Evolutionary conservation across 2,329 filamentous ascomycete genomes (phyloP).

Genomic region (Phaeosphaeriaceae sp.): DNA sequence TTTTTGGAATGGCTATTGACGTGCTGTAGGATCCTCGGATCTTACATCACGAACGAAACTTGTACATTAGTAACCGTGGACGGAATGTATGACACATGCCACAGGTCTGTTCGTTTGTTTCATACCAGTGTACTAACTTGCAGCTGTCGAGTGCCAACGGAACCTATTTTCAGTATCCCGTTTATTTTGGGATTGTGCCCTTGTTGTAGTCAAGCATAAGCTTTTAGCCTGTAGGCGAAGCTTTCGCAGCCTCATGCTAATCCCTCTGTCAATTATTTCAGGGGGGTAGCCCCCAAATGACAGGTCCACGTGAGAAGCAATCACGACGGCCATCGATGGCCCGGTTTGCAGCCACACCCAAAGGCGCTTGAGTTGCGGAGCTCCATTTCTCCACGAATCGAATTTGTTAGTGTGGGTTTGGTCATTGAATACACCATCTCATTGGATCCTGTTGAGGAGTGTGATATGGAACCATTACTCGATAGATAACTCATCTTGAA

Average conservation of each 20-base stretch:
- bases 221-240: slow-evolving; percentile 23
- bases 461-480: background rate
- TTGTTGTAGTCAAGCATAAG: slow-evolving; percentile 17
- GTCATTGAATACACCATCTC: background rate
- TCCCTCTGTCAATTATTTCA: background rate
- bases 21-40: slow-evolving; percentile 29
- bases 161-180: background rate
- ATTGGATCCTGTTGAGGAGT: background rate
- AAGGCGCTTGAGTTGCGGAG: slow-evolving; percentile 11
- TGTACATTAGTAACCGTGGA: slow-evolving; percentile 12
- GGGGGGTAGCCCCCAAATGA: background rate
- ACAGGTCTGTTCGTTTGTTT: slow-evolving; percentile 6
- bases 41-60: slow-evolving; percentile 15
- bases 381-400: slow-evolving; percentile 24
- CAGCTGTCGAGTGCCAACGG: background rate
- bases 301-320: slow-evolving; percentile 14
- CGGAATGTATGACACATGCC: background rate
- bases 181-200: background rate
- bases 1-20: slow-evolving; percentile 20
- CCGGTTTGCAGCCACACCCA: slow-evolving; percentile 17
- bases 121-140: background rate
- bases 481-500: slow-evolving; percentile 1
- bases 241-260: slow-evolving; percentile 10
- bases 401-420: slow-evolving; percentile 16
- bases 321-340: slow-evolving; percentile 7